Conservation (phyloP, 2,329 filamentous ascomycete species). For the Falciphora oryzae region DNA sequence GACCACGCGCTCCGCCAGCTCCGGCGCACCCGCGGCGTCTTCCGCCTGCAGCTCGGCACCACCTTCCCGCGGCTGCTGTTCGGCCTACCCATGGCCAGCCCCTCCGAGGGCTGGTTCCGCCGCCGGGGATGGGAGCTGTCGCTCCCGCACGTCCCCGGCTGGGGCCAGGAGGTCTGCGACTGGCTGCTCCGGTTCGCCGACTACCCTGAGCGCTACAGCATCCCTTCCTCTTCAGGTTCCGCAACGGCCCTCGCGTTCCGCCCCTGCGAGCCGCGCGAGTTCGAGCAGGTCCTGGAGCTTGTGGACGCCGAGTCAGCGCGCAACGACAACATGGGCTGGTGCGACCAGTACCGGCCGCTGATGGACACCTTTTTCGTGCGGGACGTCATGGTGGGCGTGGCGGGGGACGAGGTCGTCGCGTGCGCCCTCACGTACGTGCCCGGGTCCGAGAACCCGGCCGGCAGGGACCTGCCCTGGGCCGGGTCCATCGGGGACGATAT, state of each 20-base stretch:
- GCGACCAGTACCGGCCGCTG: conserved; percentile 51
- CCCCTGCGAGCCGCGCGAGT: conserved; percentile 39
- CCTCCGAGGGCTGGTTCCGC: conserved; percentile 45
- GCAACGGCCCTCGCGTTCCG: conserved; percentile 37
- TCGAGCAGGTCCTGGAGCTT: conserved; percentile 40
- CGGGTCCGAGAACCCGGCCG: conserved; percentile 37
- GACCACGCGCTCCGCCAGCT: conserved; percentile 44
- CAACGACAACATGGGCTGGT: conserved; percentile 49
- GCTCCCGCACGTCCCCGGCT: conserved; percentile 27
- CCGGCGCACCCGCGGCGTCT: conserved; percentile 43
- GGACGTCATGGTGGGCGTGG: conserved; percentile 49
- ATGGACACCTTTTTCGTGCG: conserved; percentile 40
- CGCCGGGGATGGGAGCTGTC: conserved; percentile 46
- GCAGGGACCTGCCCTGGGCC: conserved; percentile 51
- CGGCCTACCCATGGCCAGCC: conserved; percentile 41
- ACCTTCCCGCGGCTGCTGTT: conserved; percentile 54
- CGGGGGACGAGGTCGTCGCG: conserved; percentile 43
- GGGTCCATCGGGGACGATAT: conserved; percentile 42
- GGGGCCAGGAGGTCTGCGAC: conserved; percentile 45
- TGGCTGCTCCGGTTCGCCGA: conserved; percentile 48
- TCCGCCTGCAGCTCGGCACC: conserved; percentile 49
- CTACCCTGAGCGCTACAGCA: conserved; percentile 36
- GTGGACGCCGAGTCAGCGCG: conserved; percentile 41
- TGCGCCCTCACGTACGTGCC: conserved; percentile 49
- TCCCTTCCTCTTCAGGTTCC: conserved; percentile 17